A percentile compares a stretch with the other conserved stretches of the same genome.
Evolutionary conservation across 2,329 filamentous ascomycete genomes (phyloP).

Genomic region (Botryotinia convoluta): DNA sequence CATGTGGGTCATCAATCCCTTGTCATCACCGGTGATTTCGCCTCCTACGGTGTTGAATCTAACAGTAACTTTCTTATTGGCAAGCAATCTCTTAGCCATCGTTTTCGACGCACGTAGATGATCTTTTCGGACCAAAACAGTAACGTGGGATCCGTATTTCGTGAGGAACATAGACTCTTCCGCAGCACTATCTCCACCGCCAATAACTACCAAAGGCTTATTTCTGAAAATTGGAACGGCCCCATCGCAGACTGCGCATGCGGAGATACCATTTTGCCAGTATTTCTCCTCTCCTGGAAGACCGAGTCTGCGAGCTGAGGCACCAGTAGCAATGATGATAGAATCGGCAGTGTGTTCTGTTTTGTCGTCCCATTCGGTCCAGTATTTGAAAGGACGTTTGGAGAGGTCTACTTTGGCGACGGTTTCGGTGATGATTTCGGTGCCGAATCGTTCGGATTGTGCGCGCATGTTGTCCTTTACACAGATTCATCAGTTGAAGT

Average conservation of each 20-base stretch:
- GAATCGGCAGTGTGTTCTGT: slow-evolving; percentile 83
- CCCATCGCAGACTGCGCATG: slow-evolving; percentile 96
- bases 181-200: slow-evolving; percentile 92
- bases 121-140: slow-evolving; percentile 85
- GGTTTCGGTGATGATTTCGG: slow-evolving; percentile 89
- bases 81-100: slow-evolving; percentile 82
- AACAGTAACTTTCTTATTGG: slow-evolving; percentile 87
- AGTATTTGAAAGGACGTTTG: slow-evolving; percentile 83
- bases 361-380: slow-evolving; percentile 84
- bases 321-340: slow-evolving; percentile 92
- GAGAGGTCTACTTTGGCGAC: slow-evolving; percentile 85
- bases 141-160: slow-evolving; percentile 95
- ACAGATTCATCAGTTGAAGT: background rate
- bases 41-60: slow-evolving; percentile 78
- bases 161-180: slow-evolving; percentile 97
- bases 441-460: slow-evolving; percentile 90
- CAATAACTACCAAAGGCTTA: slow-evolving; percentile 92
- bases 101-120: slow-evolving; percentile 83
- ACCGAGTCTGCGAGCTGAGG: slow-evolving; percentile 80
- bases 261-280: slow-evolving; percentile 96
- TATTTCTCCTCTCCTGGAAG: slow-evolving; percentile 88
- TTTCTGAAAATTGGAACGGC: slow-evolving; percentile 96
- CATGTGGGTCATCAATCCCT: slow-evolving; percentile 85
- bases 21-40: slow-evolving; percentile 81
- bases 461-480: slow-evolving; percentile 75